Base-by-base conservation (phyloP, 106 monocot genomes). In the Vanilla planifolia region DNA sequence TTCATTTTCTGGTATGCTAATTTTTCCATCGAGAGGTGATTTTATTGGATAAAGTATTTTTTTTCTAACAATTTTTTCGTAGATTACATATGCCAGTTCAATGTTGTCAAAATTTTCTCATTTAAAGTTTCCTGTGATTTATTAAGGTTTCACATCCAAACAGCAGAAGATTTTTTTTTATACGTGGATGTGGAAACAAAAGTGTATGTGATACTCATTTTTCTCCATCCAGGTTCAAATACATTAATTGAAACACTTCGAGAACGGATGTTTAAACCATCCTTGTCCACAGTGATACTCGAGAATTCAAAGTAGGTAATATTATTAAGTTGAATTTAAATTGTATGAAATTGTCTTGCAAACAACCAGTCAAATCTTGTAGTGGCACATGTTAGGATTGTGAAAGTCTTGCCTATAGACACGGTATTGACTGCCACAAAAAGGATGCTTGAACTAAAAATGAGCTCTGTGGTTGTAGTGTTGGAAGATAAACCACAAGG, bases 301-400 rank as follows among this genome's bases (percentile, higher is more conserved):
- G 85, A 75, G 59, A 79, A 79, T 72, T 61, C 85, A 85, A 84
- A 76, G 85, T 85, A 76, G 85, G 85, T 76, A 79, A 85, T 85
- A 69, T 64, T 40, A 41, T 33, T 50, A 21, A 46, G 70, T 59
- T 63, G 29, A 25, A 30, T 15, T 63, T 50, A n/a, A 33, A 29
- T 36, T 50, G 35, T 8, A 5, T 33, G 32, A 33, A 57, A 61
- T 37, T 6, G 23, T 14, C 35, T 40, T 55, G 43, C 37, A 40
- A 15, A 40, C 6, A 9, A 30, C n/a, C 23, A 63, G 46, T 19
- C 48, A n/a, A 20, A 50, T 9, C 34, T 27, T 37, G 11, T 59
- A 24, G 5, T 32, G 35, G 36, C 16, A 35, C 68, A 42, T 71
- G 14, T 25, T 40, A 83, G 83, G 78, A 30, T 75, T 64, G 83